Base-by-base conservation (phyloP, 75 land plant genomes). In the Cryptomeria japonica region DNA sequence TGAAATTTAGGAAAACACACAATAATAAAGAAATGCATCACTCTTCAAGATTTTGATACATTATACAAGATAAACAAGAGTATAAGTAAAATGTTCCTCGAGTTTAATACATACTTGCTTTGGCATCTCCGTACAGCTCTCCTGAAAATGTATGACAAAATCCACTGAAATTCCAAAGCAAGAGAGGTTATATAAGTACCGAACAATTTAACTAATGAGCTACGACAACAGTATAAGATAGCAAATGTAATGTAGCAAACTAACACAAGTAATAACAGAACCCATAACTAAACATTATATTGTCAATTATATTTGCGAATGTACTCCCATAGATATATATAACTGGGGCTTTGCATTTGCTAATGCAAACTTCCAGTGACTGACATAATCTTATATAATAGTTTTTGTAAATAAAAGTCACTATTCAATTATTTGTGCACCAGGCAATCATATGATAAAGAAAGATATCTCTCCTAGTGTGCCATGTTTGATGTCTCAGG, bases 161-260 rank as follows among this genome's bases (percentile, higher is more conserved):
- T 39, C 82, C 82, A 79, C 82, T 79, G 82, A 19, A 79, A 79
- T 79, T 38, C 82, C 80, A 79, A 19, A 79, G 82, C 82, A 39
- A 79, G 82, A 38, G 28, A 64, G n/a, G 28, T 7, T 8, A 78
- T 37, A 18, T 78, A 42, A 79, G 38, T 79, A 39, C 42, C 38
- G 6, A 79, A 39, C 11, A 37, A 36, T 37, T 76, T 34, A 32
- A 34, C 38, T 36, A 15, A 76, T 76, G 19, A 73, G 39, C 79
- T 76, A 13, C 36, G 19, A 14, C 15, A 14, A 36, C 39, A 34
- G 36, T 34, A 15, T 18, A 77, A 37, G 80, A 15, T 38, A 39
- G 25, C 36, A 39, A 14, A 39, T 79, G 9, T 13, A 18, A 79
- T 19, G 42, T 22, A 22, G 22, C 6, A 78, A 39, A 39, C 16